phyloP scores from a whole-genome alignment of 2,329 filamentous ascomycete genomes.

The Pseudogymnoascus sp. region DNA sequence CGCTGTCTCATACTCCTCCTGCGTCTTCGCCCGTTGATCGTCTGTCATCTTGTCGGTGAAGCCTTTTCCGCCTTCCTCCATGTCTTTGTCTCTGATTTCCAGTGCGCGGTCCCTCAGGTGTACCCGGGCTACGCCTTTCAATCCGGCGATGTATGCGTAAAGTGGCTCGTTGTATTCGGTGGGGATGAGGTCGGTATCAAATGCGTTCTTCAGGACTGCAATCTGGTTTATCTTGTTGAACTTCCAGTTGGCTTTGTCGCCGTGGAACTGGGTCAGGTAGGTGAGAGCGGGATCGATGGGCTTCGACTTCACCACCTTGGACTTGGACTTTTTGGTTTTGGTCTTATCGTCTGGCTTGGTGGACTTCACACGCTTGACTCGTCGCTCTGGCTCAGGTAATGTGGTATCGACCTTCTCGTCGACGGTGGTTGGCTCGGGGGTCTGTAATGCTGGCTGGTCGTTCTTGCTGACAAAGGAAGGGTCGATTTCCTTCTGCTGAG shows the following conservation, averaged over 20 bases:
- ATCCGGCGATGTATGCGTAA: constrained; percentile 66
- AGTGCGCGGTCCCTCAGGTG: constrained; percentile 59
- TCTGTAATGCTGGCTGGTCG: constrained; percentile 19
- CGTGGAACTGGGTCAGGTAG: constrained; percentile 71
- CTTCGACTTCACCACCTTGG: constrained; percentile 16
- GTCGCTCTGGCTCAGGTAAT: constrained; percentile 23
- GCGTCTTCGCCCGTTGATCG: constrained; percentile 38
- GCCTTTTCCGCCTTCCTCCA: constrained; percentile 36
- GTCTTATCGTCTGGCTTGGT: constrained; percentile 12
- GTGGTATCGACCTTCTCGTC: constrained; percentile 22
- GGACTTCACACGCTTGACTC: constrained; percentile 24
- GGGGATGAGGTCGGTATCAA: constrained; percentile 64
- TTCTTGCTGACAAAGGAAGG: constrained; percentile 17
- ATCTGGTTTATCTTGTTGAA: constrained; percentile 94
- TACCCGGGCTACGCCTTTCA: constrained; percentile 66
- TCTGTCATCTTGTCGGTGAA: constrained; percentile 41
- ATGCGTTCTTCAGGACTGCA: constrained; percentile 72
- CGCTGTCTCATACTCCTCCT: constrained; percentile 48
- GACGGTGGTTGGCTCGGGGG: constrained; percentile 21
- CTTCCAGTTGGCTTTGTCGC: constrained; percentile 68
- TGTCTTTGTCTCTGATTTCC: constrained; percentile 49
- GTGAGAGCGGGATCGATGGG: constrained; percentile 55
- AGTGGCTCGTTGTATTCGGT: constrained; percentile 59
- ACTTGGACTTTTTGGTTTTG: constrained; percentile 16
- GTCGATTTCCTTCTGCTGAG: constrained; percentile 28